phyloP scores from a whole-genome alignment of 2,329 filamentous ascomycete species.

The Xylariaceae sp. region DNA sequence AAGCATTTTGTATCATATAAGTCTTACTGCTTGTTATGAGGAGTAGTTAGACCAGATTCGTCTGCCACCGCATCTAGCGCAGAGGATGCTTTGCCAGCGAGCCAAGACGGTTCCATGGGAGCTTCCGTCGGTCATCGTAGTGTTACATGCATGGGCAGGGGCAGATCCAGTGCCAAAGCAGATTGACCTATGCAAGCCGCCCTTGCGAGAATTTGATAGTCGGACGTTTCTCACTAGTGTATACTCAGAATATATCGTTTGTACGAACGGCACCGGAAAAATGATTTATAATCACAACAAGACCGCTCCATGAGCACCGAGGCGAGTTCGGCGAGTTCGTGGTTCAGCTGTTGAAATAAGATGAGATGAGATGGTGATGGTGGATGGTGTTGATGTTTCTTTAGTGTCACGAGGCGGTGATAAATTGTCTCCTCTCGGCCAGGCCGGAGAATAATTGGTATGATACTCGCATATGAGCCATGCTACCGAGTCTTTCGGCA shows the following conservation, averaged over 20 bases:
- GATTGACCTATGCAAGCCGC: not conserved
- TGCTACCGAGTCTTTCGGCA: not conserved
- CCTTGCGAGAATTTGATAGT: not conserved
- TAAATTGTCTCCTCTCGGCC: slow-evolving; percentile 8
- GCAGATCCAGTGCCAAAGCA: slow-evolving; percentile 7
- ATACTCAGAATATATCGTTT: not conserved
- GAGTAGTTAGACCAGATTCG: not conserved
- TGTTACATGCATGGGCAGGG: slow-evolving; percentile 19
- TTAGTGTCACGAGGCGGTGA: slow-evolving; percentile 7
- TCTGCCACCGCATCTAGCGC: slow-evolving; percentile 2
- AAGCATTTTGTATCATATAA: slow-evolving; percentile 20
- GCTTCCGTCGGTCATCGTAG: slow-evolving; percentile 14
- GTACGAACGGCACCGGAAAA: not conserved
- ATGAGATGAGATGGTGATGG: no score
- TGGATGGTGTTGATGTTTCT: no score
- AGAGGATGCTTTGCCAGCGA: not conserved
- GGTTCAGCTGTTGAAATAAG: not conserved
- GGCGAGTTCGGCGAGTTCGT: slow-evolving; percentile 12
- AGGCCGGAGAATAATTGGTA: slow-evolving; percentile 8
- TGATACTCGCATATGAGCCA: no score
- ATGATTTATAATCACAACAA: slow-evolving; percentile 1
- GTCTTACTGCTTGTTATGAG: slow-evolving; percentile 8
- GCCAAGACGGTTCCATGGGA: slow-evolving; percentile 8
- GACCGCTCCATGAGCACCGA: not conserved
- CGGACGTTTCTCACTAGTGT: not conserved